Conservation (phyloP, 352 stramenopile genomes). For the Peronospora farinosa region DNA sequence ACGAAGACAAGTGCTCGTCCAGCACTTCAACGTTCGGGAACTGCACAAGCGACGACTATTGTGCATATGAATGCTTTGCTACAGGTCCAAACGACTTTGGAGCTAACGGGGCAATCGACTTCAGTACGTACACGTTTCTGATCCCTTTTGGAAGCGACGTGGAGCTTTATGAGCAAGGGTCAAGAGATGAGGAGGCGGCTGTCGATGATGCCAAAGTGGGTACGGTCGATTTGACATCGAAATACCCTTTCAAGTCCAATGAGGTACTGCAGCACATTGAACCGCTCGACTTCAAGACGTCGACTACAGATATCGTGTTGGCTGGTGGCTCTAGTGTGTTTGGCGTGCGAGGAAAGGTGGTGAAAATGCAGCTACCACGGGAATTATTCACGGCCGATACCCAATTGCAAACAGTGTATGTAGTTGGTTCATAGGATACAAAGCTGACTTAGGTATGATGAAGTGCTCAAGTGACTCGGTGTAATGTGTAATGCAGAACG, state of each 20-base stretch:
- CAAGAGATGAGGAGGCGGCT: conserved; percentile 8
- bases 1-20: conserved; percentile 12
- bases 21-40: conserved; percentile 27
- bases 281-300: conserved; percentile 29
- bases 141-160: conserved; percentile 40
- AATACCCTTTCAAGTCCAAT: conserved; percentile 37
- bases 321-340: conserved; percentile 41
- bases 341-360: conserved; percentile 43
- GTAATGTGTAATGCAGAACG: conserved; percentile 16
- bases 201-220: conserved; percentile 4
- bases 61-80: conserved; percentile 53
- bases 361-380: conserved; percentile 28
- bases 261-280: conserved; percentile 36
- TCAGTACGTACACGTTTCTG: conserved; percentile 50
- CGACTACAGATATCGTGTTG: conserved; percentile 32
- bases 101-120: conserved; percentile 46
- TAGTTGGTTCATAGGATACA: background rate
- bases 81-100: conserved; percentile 43
- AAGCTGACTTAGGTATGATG: background rate
- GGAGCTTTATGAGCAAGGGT: conserved; percentile 11
- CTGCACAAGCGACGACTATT: conserved; percentile 33
- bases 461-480: background rate
- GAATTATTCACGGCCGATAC: conserved; percentile 30
- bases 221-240: conserved; percentile 15
- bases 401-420: conserved; percentile 41